Evolutionary conservation across 140 eudicot species (phyloP).

Genomic region (Anethum foeniculum): DNA sequence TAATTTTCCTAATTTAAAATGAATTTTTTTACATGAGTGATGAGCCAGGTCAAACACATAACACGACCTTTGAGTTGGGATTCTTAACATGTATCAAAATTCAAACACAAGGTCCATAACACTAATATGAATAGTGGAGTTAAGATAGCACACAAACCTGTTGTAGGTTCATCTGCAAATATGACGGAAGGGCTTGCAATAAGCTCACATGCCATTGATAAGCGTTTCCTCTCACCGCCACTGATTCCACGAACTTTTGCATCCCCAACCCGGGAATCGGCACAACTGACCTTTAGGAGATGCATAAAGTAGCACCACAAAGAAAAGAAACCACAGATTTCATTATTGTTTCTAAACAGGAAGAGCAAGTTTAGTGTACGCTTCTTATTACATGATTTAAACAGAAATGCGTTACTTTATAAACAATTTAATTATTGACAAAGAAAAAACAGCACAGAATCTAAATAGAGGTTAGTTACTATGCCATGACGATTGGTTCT

Average conservation of each 20-base stretch:
- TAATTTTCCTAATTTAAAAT: neutral
- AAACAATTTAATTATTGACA: neutral
- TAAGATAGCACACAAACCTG: constrained; percentile 48
- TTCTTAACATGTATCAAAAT: neutral
- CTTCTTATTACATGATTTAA: neutral
- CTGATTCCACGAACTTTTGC: constrained; percentile 99
- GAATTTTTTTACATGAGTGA: neutral
- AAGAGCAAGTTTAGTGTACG: neutral
- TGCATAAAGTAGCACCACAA: constrained; percentile 14
- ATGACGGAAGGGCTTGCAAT: constrained; percentile 97
- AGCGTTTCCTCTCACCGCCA: constrained; percentile 95
- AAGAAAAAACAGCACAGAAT: neutral
- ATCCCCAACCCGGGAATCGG: constrained; percentile 95
- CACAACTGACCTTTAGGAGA: constrained; percentile 78
- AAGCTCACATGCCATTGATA: constrained; percentile 94
- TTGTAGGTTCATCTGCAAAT: constrained; percentile 99
- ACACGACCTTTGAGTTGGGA: neutral
- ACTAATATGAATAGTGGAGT: neutral
- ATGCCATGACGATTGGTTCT: neutral
- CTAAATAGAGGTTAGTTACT: neutral
- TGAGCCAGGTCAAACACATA: neutral
- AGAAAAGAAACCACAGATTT: neutral
- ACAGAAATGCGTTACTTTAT: neutral
- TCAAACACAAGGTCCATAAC: neutral
- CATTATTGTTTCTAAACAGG: neutral